Evolutionary conservation across 2,329 filamentous ascomycete genomes (phyloP), one percentile per base, ranked within the genome.

Genomic region (Ophiosphaerella korrae): DNA sequence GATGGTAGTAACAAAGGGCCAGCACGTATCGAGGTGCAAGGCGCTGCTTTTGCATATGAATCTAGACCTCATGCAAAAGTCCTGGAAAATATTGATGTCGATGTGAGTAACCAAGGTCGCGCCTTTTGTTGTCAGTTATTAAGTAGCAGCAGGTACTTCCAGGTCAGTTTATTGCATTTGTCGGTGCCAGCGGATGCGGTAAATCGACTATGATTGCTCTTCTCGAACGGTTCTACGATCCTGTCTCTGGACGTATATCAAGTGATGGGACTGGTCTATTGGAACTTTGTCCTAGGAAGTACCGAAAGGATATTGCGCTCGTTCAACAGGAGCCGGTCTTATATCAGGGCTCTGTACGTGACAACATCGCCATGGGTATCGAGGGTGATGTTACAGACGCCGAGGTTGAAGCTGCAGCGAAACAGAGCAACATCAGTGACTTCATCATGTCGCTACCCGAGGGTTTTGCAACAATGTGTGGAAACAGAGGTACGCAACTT

Each of bases 301-400:
- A 97, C 76, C 88, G 94, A 45, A 86, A 83, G 14, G 85, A 87
- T 71, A 84, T 97, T 57, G 88, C 93, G 0, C 86, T 99, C 8
- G 93, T 99, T 12, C 92, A 88, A 31, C 94, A 97, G 70, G 94
- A 97, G 71, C 93, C 94, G 0, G 96, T 93, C 0, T 78, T 99
- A 0, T 99, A 97, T 75, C 92, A 96, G 72, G 94, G 93, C 37
- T 92, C 88, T 0, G 90, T 99, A 65, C 84, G 83, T 59, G 92
- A 97, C 31, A 97, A 97, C 70, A 91, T 97, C 55, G 76, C 96
- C 5, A 83, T 97, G 2, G 73, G 71, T 16, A 75, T 87, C 2
- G 77, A 81, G 11, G 82, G 85, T 5, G 78, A 86, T n/a, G 84
- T 92, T 1, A 77, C 86, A 0, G 90, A 97, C 54, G 84, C 85